Evolutionary conservation across 441 rosid species (phyloP), one percentile per base, ranked within the genome.

Genomic region (Viola pubescens): DNA sequence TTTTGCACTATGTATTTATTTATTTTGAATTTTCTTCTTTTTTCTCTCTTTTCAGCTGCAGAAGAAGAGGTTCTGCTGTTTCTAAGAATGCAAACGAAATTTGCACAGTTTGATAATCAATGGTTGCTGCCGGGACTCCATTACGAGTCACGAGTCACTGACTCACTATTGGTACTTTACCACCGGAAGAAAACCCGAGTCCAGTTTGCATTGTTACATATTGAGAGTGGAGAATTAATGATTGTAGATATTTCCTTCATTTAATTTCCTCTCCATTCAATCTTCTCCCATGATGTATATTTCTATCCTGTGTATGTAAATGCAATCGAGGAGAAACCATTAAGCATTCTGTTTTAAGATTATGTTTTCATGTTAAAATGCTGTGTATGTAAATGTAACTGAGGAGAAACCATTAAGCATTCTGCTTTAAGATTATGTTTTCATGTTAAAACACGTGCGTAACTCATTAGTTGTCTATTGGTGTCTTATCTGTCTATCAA

Each of bases 31-130:
- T 47, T 48, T 11, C 4, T 14, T 42, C 37, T n/a, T 41, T 51
- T 1, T 3, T n/a, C 9, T 46, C 41, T 11, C 61, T 19, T 26
- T 60, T 60, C 13, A 47, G 58, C 53, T 65, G 81, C 88, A 88
- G 96, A 86, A 81, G 75, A 86, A 83, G 64, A 58, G 92, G 82
- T 83, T 82, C 71, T 86, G 92, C 80, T 86, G 92, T 68, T 88
- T 86, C 86, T 86, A 50, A 79, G 26, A 19, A 19, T 19, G 26
- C 26, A 19, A 19, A 19, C 26, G 26, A 19, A 0, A 19, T 19
- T 19, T 19, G 26, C 26, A 19, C 26, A 19, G 26, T 19, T 19
- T 1, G 26, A 19, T 19, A 66, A 67, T 54, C 58, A 26, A 3
- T 6, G 12, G 12, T 50, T 41, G 42, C 55, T 50, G 43, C 54